Evolutionary conservation across 2,329 filamentous ascomycete species (phyloP), one percentile per base, ranked within the genome.

Genomic region (Geoglossum cookeanum): DNA sequence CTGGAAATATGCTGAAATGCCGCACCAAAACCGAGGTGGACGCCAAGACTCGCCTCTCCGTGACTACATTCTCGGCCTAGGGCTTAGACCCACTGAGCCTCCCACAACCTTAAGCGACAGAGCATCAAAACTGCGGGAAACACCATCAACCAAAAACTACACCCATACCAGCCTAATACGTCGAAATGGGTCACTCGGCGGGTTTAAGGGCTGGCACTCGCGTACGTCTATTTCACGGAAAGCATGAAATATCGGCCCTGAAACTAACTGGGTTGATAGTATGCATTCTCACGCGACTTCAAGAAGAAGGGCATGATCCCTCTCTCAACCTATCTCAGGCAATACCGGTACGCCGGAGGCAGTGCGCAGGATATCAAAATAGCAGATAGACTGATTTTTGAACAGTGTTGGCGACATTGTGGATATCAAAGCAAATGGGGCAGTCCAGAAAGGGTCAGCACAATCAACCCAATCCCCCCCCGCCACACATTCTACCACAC

Each of bases 361-460:
- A 49, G 44, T 4, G 15, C 7, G 33, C 22, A 47, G 30, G 56
- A 15, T 15, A 54, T 27, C 11, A 33, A 42, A 29, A 54, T 13
- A 7, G 4, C 7, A 47, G 69, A 68, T 11, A 62, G 59, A 67
- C 74, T 81, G 69, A 83, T 70, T 63, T 55, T 60, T 64, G 59
- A 64, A 61, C 68, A 88, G 84, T 74, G 92, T 98, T 71, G 92
- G 92, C 74, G 92, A 98, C 71, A 96, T 97, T 68, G 92, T 98
- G 71, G 92, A 98, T 74, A 88, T 98, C 74, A 94, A 94, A 78
- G 87, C 86, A 71, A 97, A 98, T 79, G 92, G 90, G 85, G 92
- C 89, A 71, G 86, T 94, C 64, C 90, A 95, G 80, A 94, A 95
- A 83, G 90, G 89, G 86, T 92, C 78, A 83, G 84, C 77, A 68